These are phyloP conservation scores for Pythium grandisporangium DNA, from an alignment of 352 stramenopile genomes.

Conservation along the genomic window DNA sequence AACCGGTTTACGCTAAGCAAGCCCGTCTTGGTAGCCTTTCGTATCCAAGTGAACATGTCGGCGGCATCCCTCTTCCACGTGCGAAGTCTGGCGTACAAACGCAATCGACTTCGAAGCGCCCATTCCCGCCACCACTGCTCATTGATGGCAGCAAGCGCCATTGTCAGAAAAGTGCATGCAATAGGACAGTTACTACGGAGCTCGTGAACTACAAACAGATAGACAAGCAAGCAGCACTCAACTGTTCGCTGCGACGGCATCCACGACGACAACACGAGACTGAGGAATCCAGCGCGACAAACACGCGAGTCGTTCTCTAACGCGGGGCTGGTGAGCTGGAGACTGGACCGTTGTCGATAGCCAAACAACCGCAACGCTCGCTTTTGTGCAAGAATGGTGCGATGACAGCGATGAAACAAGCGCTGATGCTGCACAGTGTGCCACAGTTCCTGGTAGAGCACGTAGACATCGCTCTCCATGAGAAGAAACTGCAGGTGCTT, in stretches of 20 bases:
- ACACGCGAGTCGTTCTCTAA: constrained; percentile 30
- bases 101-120: constrained; percentile 20
- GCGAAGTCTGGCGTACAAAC: constrained; percentile 26
- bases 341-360: constrained; percentile 38
- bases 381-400: constrained; percentile 30
- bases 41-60: constrained; percentile 21
- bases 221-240: too few relatives aligned
- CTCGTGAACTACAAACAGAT: too few relatives aligned
- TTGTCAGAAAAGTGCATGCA: too few relatives aligned
- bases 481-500: constrained; percentile 40
- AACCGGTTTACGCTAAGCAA: constrained; percentile 34
- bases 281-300: constrained; percentile 30
- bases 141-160: too few relatives aligned
- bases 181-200: too few relatives aligned
- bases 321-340: constrained; percentile 24
- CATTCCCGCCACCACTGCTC: constrained; percentile 33
- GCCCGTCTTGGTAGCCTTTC: constrained; percentile 26
- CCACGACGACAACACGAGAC: constrained; percentile 43
- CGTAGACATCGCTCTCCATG: constrained; percentile 20
- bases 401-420: constrained; percentile 27
- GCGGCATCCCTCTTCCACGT: constrained; percentile 13
- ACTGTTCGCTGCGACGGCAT: constrained; percentile 24
- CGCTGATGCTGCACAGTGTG: constrained; percentile 28
- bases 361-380: constrained; percentile 53
- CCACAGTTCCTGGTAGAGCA: constrained; percentile 24